Percentiles rank a stretch among this genome's conserved stretches.
phyloP scores from a whole-genome alignment of 176 grass and related monocot species.

The Oryza rufipogon region DNA sequence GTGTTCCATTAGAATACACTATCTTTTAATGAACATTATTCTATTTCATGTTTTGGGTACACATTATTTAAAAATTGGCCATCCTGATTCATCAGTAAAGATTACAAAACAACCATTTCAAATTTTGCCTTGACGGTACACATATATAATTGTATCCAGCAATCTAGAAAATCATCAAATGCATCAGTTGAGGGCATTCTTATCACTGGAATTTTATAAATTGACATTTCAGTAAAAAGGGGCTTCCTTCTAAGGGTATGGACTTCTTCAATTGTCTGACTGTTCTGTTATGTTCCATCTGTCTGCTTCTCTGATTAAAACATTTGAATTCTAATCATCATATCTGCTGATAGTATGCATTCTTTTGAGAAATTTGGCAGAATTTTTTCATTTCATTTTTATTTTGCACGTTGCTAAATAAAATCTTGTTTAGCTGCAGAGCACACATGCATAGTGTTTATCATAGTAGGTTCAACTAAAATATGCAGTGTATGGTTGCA shows the following conservation, averaged over 20 bases:
- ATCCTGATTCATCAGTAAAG: not conserved
- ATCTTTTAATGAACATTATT: not conserved
- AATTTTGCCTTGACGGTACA: not conserved
- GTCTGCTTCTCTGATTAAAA: not conserved
- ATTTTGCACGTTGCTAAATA: not conserved
- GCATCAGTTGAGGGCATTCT: not conserved
- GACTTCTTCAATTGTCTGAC: not conserved
- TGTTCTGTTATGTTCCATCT: not conserved
- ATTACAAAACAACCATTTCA: not conserved
- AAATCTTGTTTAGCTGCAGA: not conserved
- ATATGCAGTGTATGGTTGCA: not conserved
- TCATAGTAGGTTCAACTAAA: too few relatives aligned
- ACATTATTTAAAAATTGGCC: not conserved
- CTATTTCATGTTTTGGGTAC: not conserved
- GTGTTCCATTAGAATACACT: not conserved
- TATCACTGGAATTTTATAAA: not conserved
- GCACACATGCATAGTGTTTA: too few relatives aligned
- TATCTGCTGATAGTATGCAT: not conserved
- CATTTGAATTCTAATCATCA: not conserved
- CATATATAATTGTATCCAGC: not conserved
- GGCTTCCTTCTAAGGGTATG: not conserved
- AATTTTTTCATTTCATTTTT: not conserved
- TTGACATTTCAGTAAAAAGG: not conserved
- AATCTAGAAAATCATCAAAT: not conserved
- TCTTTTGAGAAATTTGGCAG: not conserved